Conservation (phyloP, 768 basidiomycete species). For the Sporobolomyces pararoseus region DNA sequence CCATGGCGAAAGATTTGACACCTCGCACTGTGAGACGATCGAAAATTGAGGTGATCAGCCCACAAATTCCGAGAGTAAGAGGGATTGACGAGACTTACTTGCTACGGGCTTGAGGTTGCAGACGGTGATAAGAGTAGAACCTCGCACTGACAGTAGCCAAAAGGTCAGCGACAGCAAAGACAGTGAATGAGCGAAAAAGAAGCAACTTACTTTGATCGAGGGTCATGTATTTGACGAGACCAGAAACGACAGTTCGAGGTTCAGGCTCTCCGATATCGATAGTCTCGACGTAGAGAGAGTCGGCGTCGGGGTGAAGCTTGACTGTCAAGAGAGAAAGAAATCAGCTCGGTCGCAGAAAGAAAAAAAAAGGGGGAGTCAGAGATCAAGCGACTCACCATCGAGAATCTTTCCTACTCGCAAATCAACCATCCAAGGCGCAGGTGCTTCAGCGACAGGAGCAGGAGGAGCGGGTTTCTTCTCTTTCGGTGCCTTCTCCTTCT, state of each 20-base stretch:
- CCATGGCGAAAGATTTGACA: slow-evolving; percentile 97
- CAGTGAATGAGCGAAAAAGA: slow-evolving; percentile 62
- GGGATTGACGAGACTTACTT: slow-evolving; percentile 47
- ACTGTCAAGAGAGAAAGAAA: slow-evolving; percentile 55
- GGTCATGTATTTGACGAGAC: slow-evolving; percentile 91
- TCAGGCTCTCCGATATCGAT: slow-evolving; percentile 94
- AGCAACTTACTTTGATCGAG: slow-evolving; percentile 87
- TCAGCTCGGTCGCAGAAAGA: not conserved
- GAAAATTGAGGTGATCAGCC: no score
- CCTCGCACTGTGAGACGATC: slow-evolving; percentile 70
- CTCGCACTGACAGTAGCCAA: slow-evolving; percentile 45
- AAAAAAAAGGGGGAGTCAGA: not conserved
- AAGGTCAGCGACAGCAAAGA: not conserved
- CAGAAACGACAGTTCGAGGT: slow-evolving; percentile 92
- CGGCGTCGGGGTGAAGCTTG: slow-evolving; percentile 93
- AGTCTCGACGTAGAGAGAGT: slow-evolving; percentile 96
- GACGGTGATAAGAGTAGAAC: slow-evolving; percentile 40
- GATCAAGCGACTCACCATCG: slow-evolving; percentile 61
- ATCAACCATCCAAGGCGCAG: slow-evolving; percentile 94
- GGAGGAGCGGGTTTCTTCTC: slow-evolving; percentile 41
- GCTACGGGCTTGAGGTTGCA: slow-evolving; percentile 85
- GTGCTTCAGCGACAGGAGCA: slow-evolving; percentile 61
- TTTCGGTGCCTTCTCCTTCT: slow-evolving; percentile 51
- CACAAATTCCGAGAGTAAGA: no score
- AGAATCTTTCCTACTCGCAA: slow-evolving; percentile 88